phyloP scores from a whole-genome alignment of 2,329 filamentous ascomycete species.

The Venturia oleaginea region DNA sequence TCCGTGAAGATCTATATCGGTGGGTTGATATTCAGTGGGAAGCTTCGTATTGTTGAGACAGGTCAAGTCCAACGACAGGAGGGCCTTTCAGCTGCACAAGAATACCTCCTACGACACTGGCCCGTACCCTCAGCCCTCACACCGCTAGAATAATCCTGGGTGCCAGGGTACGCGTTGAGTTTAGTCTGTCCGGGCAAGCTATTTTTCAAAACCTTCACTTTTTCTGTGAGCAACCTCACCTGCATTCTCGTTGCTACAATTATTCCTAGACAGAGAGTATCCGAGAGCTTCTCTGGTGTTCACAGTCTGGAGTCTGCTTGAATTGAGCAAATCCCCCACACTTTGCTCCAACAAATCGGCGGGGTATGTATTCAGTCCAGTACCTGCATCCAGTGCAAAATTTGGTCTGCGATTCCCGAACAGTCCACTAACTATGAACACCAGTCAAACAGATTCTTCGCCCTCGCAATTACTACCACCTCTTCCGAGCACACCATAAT shows the following conservation, averaged over 20 bases:
- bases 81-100: no score
- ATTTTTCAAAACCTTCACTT: neutral
- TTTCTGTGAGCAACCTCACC: neutral
- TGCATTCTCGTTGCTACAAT: neutral
- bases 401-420: neutral
- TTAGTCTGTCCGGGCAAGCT: neutral
- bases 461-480: neutral
- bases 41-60: no score
- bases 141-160: neutral
- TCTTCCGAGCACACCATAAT: neutral
- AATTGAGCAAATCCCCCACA: neutral
- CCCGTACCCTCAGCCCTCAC: no score
- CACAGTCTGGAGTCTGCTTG: neutral
- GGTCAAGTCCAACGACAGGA: no score
- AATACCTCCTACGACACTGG: no score
- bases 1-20: neutral
- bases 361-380: neutral
- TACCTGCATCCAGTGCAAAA: neutral
- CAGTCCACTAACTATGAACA: neutral
- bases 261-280: neutral
- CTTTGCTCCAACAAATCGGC: neutral
- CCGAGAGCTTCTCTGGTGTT: neutral
- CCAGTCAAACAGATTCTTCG: neutral
- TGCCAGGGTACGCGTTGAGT: constrained; percentile 3
- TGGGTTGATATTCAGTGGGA: no score